Conservation (phyloP, 139 green algal species). For the Coelastrella sp. region DNA sequence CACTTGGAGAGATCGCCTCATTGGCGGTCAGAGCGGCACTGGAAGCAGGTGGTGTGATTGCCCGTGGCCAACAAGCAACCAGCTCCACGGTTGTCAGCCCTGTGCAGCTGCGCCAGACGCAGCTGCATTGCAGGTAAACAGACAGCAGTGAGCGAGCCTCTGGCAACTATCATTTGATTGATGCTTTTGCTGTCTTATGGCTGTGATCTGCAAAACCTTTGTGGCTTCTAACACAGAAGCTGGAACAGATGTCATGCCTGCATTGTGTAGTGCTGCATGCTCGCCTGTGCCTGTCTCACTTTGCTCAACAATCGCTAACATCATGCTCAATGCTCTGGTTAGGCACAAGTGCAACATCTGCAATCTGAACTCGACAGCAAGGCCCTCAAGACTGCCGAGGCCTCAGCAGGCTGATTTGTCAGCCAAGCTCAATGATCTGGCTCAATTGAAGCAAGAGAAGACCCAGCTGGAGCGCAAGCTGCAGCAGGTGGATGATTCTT, state of each 20-base stretch:
- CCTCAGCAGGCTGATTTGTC: constrained; percentile 19
- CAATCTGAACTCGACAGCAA: constrained; percentile 13
- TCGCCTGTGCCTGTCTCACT: no score
- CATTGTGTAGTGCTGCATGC: not conserved
- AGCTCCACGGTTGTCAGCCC: not conserved
- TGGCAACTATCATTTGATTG: no score
- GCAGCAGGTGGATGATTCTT: not conserved
- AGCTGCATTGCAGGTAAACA: not conserved
- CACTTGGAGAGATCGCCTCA: constrained; percentile 20
- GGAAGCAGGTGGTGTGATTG: constrained; percentile 23
- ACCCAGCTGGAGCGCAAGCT: constrained; percentile 8
- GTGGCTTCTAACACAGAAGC: no score
- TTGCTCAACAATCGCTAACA: not conserved
- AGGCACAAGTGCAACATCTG: constrained; percentile 5
- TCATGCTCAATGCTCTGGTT: not conserved
- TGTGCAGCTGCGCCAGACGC: not conserved
- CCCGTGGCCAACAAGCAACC: not conserved
- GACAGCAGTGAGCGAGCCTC: not conserved
- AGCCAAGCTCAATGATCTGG: constrained; percentile 7
- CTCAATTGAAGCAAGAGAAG: constrained; percentile 14
- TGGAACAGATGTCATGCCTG: no score
- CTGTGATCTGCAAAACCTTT: not conserved
- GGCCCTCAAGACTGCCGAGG: not conserved
- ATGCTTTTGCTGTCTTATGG: no score
- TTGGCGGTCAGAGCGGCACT: constrained; percentile 4